Percentiles rank a stretch among this genome's conserved stretches.
These are phyloP conservation scores for Aureobasidium sp. DNA, from an alignment of 2,329 filamentous ascomycete species.

Conservation along the genomic window DNA sequence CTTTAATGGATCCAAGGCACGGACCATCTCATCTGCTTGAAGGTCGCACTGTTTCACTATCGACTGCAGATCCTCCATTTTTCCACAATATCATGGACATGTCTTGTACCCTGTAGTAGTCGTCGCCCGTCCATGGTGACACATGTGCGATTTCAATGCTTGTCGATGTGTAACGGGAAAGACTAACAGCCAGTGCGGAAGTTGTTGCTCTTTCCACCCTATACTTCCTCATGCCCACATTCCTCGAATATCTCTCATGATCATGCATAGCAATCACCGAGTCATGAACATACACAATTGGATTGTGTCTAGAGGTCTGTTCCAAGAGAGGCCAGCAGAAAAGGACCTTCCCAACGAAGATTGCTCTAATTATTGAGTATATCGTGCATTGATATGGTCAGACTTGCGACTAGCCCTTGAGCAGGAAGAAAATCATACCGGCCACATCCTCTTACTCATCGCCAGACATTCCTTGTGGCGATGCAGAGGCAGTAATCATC, in stretches of 20 bases:
- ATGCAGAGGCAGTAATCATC: background rate
- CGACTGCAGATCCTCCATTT: conserved; percentile 4
- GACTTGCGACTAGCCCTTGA: background rate
- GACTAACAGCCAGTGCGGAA: too few species aligned
- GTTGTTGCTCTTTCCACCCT: background rate
- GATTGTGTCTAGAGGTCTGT: background rate
- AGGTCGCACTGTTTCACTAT: background rate
- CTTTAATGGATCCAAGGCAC: background rate
- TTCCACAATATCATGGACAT: background rate
- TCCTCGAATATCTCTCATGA: background rate
- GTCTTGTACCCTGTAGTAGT: background rate
- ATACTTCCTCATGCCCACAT: background rate
- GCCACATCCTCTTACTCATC: background rate
- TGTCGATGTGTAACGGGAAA: background rate
- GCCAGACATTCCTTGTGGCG: background rate
- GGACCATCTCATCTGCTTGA: conserved; percentile 11
- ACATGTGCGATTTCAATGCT: background rate
- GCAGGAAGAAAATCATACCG: background rate
- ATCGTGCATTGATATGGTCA: background rate
- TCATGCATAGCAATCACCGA: background rate
- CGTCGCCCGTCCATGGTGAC: background rate
- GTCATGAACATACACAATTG: background rate
- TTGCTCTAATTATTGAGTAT: background rate
- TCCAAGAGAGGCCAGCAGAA: background rate
- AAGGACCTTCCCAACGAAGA: background rate